Conservation (phyloP, 192 early-diverging fungal species). For the Backusella morwellensis region DNA sequence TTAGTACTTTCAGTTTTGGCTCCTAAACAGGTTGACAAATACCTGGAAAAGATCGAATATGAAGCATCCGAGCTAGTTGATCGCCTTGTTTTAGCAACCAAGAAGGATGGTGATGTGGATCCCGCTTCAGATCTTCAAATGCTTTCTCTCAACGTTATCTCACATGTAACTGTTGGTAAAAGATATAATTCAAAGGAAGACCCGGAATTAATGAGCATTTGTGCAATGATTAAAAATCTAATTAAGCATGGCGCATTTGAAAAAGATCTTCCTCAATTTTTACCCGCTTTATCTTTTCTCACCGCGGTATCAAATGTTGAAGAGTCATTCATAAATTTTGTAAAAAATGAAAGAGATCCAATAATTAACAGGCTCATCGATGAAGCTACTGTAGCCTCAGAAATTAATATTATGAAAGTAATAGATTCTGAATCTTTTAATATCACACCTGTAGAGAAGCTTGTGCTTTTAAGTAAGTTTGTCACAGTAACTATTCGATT, state of each 20-base stretch:
- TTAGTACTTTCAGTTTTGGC: neutral
- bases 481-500: too few relatives aligned
- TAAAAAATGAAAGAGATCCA: neutral
- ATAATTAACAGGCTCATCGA: neutral
- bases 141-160: neutral
- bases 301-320: neutral
- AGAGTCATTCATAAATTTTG: neutral
- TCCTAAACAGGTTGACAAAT: slow-evolving; percentile 9
- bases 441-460: neutral
- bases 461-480: neutral
- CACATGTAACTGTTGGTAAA: neutral
- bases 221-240: neutral
- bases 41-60: neutral
- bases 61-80: neutral
- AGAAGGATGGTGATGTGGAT: neutral
- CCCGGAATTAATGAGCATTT: neutral
- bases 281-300: neutral
- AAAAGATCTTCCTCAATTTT: neutral
- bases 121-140: neutral
- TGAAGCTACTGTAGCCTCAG: neutral
- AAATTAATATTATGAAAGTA: neutral
- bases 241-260: neutral
- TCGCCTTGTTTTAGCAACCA: neutral
- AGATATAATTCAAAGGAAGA: neutral
- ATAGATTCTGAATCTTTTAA: neutral